These are phyloP conservation scores for Arabidopsis suecica DNA, from an alignment of 345 rosid species.

Conservation along the genomic window DNA sequence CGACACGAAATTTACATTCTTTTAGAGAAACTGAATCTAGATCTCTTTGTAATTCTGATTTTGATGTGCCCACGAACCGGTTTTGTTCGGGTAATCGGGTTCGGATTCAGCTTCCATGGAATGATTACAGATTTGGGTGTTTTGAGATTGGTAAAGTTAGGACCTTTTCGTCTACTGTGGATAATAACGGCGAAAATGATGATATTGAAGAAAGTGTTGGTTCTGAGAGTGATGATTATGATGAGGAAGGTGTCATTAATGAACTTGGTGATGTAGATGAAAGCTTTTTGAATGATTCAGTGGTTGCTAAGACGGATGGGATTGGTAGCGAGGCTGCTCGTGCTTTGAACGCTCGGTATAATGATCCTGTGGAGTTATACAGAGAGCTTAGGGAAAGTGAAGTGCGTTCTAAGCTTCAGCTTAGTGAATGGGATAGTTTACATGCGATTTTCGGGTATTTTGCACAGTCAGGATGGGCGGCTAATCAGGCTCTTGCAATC, in stretches of 20 bases:
- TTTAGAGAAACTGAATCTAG: conserved; percentile 41
- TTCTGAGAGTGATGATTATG: conserved; percentile 33
- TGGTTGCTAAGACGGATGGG: conserved; percentile 26
- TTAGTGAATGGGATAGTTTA: conserved; percentile 52
- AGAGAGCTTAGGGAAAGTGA: conserved; percentile 55
- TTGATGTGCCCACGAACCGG: conserved; percentile 42
- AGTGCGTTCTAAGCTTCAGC: conserved; percentile 48
- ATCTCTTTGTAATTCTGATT: conserved; percentile 34
- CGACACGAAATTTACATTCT: conserved; percentile 49
- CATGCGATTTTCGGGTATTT: conserved; percentile 59
- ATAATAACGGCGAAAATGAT: conserved; percentile 39
- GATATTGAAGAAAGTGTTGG: conserved; percentile 30
- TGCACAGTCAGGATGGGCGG: conserved; percentile 77
- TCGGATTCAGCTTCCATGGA: conserved; percentile 22
- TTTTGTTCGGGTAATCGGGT: conserved; percentile 38
- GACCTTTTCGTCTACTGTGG: conserved; percentile 45
- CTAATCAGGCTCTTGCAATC: conserved; percentile 83
- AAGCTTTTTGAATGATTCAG: conserved; percentile 15
- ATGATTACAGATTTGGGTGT: conserved; percentile 25
- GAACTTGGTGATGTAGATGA: conserved; percentile 38
- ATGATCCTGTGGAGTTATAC: conserved; percentile 66
- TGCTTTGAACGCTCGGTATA: conserved; percentile 31
- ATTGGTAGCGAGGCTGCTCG: conserved; percentile 25
- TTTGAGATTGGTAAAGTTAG: conserved; percentile 41
- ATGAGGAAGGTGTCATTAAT: conserved; percentile 37